A percentile compares a stretch with the other conserved stretches of the same genome.
Conservation (phyloP, 495 filamentous ascomycete species). For the Zalerion maritima region DNA sequence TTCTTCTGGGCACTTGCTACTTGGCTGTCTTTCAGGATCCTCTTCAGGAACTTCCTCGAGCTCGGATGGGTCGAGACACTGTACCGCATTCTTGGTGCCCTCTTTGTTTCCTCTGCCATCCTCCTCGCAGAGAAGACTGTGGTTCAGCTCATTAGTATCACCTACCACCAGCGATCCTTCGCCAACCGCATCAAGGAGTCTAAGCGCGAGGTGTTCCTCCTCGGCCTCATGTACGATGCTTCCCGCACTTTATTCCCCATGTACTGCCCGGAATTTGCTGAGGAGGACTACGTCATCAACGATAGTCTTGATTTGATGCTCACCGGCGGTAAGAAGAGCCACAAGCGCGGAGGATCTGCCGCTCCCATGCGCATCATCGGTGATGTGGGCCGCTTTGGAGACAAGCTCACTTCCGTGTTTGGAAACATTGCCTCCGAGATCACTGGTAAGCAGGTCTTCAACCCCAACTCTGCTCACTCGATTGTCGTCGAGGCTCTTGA, state of each 20-base stretch:
- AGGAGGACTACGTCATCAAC: constrained; percentile 83
- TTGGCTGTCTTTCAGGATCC: constrained; percentile 65
- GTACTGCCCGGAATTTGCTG: constrained; percentile 77
- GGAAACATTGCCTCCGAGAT: constrained; percentile 92
- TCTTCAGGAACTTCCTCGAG: constrained; percentile 24
- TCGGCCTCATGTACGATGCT: constrained; percentile 78
- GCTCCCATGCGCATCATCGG: constrained; percentile 68
- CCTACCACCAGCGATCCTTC: constrained; percentile 91
- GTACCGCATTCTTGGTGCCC: constrained; percentile 57
- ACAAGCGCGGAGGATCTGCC: constrained; percentile 39
- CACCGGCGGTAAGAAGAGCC: constrained; percentile 29
- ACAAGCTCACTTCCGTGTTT: constrained; percentile 81
- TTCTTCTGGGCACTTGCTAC: constrained; percentile 73
- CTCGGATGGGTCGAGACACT: constrained; percentile 34
- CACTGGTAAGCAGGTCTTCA: constrained; percentile 87
- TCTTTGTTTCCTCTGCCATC: constrained; percentile 63
- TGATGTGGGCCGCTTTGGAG: constrained; percentile 68
- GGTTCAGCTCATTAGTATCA: constrained; percentile 85
- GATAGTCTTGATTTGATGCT: constrained; percentile 50
- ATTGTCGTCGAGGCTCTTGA: constrained; percentile 81
- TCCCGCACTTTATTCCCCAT: constrained; percentile 76
- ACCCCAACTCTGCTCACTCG: constrained; percentile 75
- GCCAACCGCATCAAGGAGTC: constrained; percentile 73
- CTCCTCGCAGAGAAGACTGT: constrained; percentile 68
- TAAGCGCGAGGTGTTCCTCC: constrained; percentile 66